A percentile compares a stretch with the other conserved stretches of the same genome.
Evolutionary conservation across 2,329 filamentous ascomycete species (phyloP).

Genomic region (Aspergillus thermomutatus): DNA sequence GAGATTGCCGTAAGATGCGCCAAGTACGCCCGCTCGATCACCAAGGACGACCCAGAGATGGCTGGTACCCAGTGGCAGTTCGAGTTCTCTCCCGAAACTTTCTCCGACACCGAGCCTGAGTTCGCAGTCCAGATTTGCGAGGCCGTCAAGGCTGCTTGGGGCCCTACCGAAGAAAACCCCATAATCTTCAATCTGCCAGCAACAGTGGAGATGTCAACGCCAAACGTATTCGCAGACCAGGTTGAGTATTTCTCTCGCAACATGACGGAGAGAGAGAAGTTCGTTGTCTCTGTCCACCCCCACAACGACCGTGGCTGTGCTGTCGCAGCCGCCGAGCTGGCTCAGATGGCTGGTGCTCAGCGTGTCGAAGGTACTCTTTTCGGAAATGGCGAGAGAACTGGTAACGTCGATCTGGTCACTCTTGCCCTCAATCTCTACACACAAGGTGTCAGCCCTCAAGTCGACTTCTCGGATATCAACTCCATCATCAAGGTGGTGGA

Average conservation of each 20-base stretch:
- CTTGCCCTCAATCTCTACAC: conserved; percentile 92
- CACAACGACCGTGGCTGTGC: conserved; percentile 94
- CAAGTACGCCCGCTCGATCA: conserved; percentile 81
- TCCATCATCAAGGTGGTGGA: conserved; percentile 86
- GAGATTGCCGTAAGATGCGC: conserved; percentile 82
- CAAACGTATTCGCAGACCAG: conserved; percentile 93
- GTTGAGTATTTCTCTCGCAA: conserved; percentile 92
- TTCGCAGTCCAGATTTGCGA: conserved; percentile 82
- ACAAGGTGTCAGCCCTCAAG: conserved; percentile 76
- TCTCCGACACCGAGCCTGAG: conserved; percentile 84
- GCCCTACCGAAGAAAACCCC: conserved; percentile 69
- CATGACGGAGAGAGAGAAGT: conserved; percentile 79
- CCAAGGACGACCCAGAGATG: conserved; percentile 66
- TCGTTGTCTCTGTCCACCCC: conserved; percentile 85
- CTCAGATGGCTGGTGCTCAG: conserved; percentile 94
- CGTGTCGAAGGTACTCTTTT: conserved; percentile 92
- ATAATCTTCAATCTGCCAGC: conserved; percentile 98
- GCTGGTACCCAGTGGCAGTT: conserved; percentile 56
- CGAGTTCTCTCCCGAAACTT: conserved; percentile 57
- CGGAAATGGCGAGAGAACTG: conserved; percentile 91
- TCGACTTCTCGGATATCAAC: conserved; percentile 90
- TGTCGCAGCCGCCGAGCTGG: conserved; percentile 83
- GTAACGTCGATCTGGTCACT: conserved; percentile 92
- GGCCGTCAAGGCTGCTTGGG: conserved; percentile 93
- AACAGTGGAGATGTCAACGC: conserved; percentile 91